Evolutionary conservation across 2,329 filamentous ascomycete species (phyloP).

Genomic region (Pyrenophora tritici-repentis): DNA sequence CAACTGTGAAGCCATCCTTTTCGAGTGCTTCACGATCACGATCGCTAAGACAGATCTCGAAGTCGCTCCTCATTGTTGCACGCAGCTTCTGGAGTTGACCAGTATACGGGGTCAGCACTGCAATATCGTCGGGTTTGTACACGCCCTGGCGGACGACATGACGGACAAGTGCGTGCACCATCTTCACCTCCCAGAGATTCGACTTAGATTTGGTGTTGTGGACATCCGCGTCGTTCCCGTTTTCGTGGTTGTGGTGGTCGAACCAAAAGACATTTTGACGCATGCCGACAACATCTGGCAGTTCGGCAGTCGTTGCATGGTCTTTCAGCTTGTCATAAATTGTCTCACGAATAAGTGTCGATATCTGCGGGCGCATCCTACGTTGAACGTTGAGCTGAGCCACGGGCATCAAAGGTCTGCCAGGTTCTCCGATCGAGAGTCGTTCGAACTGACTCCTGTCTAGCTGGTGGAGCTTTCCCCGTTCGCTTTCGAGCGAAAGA

Average conservation of each 20-base stretch:
- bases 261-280: conserved; percentile 63
- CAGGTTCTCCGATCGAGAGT: conserved; percentile 47
- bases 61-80: conserved; percentile 51
- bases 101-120: conserved; percentile 70
- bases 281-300: conserved; percentile 61
- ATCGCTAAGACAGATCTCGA: conserved; percentile 68
- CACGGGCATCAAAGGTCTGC: conserved; percentile 30
- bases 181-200: conserved; percentile 66
- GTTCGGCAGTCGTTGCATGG: conserved; percentile 41
- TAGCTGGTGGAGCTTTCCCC: conserved; percentile 58
- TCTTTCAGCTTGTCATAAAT: conserved; percentile 65
- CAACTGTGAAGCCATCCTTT: conserved; percentile 27
- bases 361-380: conserved; percentile 68
- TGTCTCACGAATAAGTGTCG: conserved; percentile 61
- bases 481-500: conserved; percentile 57
- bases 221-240: conserved; percentile 11
- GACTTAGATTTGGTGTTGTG: conserved; percentile 52
- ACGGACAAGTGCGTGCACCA: conserved; percentile 65
- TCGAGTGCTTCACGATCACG: conserved; percentile 62
- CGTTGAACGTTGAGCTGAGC: conserved; percentile 61
- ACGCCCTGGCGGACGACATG: conserved; percentile 69
- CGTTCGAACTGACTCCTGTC: conserved; percentile 68
- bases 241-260: conserved; percentile 60
- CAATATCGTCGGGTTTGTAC: conserved; percentile 67
- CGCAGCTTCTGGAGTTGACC: conserved; percentile 63